Conservation (phyloP, 192 early-diverging fungal species). For the Coemansia pectinata region DNA sequence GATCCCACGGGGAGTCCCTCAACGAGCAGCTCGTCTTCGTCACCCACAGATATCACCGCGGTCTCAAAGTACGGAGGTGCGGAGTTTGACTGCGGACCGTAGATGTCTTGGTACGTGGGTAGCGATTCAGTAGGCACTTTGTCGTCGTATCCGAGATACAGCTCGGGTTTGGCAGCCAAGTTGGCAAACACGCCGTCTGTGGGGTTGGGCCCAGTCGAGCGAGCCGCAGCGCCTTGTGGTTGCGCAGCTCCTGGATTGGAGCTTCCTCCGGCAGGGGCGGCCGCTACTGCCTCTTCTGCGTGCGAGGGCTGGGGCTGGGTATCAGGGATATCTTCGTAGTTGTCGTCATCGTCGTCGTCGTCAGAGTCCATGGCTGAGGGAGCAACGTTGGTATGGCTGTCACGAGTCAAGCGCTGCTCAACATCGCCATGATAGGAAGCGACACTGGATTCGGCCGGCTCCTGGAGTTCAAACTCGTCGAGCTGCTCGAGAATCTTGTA, state of each 20-base stretch:
- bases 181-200: constrained; percentile 60
- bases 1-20: constrained; percentile 91
- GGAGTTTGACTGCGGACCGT: constrained; percentile 59
- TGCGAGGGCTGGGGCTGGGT: not conserved
- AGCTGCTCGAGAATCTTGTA: constrained; percentile 56
- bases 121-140: constrained; percentile 47
- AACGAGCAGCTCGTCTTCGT: constrained; percentile 84
- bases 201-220: constrained; percentile 21
- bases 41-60: constrained; percentile 68
- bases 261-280: not conserved
- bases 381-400: constrained; percentile 34
- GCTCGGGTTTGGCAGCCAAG: constrained; percentile 55
- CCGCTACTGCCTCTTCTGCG: not conserved
- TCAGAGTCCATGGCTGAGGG: constrained; percentile 45
- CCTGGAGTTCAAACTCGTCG: constrained; percentile 53
- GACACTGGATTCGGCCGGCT: constrained; percentile 21
- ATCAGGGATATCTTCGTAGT: constrained; percentile 7
- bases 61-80: constrained; percentile 80
- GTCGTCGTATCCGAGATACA: constrained; percentile 50
- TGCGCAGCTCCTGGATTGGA: not conserved
- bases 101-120: constrained; percentile 74
- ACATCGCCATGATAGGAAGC: constrained; percentile 26
- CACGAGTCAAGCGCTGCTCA: constrained; percentile 28
- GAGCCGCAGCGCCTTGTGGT: not conserved
- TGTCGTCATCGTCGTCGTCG: constrained; percentile 17